Conservation (phyloP, 208 protist genomes). For the Acanthamoeba lenticulata region DNA sequence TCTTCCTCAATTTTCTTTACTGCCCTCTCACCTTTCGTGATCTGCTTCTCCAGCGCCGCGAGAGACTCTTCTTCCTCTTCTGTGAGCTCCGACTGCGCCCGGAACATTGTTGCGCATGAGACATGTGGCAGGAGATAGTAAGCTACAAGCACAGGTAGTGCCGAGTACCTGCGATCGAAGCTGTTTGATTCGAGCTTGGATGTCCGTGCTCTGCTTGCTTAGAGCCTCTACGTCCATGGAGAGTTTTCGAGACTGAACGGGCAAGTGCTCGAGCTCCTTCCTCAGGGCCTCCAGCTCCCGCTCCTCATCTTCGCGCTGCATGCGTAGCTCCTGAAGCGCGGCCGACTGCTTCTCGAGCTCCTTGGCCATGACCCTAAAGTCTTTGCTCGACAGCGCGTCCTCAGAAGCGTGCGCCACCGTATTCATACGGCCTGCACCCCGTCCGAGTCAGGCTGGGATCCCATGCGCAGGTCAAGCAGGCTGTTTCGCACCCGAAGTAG, state of each 20-base stretch:
- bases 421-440: background rate
- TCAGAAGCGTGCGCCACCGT: background rate
- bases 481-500: background rate
- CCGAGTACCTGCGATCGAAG: background rate
- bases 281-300: conserved; percentile 15
- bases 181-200: conserved; percentile 7
- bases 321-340: background rate
- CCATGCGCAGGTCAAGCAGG: background rate
- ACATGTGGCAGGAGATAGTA: background rate
- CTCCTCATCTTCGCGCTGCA: background rate
- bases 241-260: conserved; percentile 70
- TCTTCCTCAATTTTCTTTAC: conserved; percentile 69
- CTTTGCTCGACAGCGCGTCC: conserved; percentile 11
- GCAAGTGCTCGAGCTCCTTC: conserved; percentile 20
- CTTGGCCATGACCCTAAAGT: conserved; percentile 38
- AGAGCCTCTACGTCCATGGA: conserved; percentile 71
- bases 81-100: background rate
- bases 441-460: background rate
- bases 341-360: conserved; percentile 5
- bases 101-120: background rate
- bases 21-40: background rate
- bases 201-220: background rate
- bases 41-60: conserved; percentile 38
- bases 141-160: background rate
- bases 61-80: conserved; percentile 71